A percentile compares a stretch with the other conserved stretches of the same genome.
Evolutionary conservation across 495 filamentous ascomycete species (phyloP).

Genomic region (Podospora pseudopauciseta): DNA sequence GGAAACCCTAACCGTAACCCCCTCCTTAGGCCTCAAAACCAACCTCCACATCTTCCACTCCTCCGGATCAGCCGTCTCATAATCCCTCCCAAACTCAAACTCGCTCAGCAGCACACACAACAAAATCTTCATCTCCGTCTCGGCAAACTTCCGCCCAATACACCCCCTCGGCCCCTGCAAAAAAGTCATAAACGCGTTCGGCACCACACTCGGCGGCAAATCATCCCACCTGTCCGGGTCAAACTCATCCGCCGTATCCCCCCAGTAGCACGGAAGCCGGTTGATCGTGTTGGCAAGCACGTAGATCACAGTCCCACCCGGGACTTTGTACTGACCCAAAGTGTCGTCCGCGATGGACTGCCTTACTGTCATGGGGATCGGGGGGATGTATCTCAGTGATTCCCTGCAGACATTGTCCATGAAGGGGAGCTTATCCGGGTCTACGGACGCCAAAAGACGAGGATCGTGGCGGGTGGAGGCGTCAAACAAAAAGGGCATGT

Average conservation of each 20-base stretch:
- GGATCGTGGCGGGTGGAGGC: constrained; percentile 19
- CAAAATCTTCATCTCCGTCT: constrained; percentile 42
- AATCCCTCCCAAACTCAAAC: constrained; percentile 38
- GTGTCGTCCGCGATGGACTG: constrained; percentile 32
- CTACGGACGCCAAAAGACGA: constrained; percentile 15
- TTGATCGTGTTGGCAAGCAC: constrained; percentile 39
- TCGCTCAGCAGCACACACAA: constrained; percentile 35
- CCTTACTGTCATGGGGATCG: constrained; percentile 41
- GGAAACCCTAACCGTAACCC: constrained; percentile 43
- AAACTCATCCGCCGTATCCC: constrained; percentile 35
- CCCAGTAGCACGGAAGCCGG: constrained; percentile 38
- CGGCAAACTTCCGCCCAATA: constrained; percentile 41
- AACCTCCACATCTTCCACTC: constrained; percentile 54
- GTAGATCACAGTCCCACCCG: constrained; percentile 34
- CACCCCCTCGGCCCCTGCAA: constrained; percentile 39
- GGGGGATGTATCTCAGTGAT: constrained; percentile 47
- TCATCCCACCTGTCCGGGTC: constrained; percentile 40
- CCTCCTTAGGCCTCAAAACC: constrained; percentile 49
- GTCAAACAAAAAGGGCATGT: constrained; percentile 43
- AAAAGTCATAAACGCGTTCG: constrained; percentile 41
- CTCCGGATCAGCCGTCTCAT: constrained; percentile 43
- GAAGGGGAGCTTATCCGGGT: constrained; percentile 34
- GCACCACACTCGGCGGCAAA: constrained; percentile 29
- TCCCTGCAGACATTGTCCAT: constrained; percentile 50
- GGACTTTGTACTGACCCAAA: constrained; percentile 29